phyloP scores from a whole-genome alignment of 352 stramenopile species.

The Peronospora farinosa region DNA sequence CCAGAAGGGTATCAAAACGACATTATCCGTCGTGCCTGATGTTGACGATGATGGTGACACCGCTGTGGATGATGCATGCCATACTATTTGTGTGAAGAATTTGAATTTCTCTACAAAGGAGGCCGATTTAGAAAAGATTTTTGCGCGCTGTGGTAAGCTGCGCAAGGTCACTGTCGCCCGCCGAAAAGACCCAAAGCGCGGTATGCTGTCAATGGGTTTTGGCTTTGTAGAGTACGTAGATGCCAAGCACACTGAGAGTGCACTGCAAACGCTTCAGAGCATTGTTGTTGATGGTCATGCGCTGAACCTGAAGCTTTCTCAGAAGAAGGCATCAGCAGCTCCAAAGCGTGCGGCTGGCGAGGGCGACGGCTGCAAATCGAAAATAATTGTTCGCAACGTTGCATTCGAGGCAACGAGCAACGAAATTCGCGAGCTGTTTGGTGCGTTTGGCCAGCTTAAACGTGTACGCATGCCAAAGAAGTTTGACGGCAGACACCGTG shows the following conservation, averaged over 20 bases:
- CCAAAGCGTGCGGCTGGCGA: slow-evolving; percentile 38
- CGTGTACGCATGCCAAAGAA: slow-evolving; percentile 97
- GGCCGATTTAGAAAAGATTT: slow-evolving; percentile 69
- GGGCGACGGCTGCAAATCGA: slow-evolving; percentile 67
- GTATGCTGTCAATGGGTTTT: slow-evolving; percentile 95
- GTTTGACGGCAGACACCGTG: slow-evolving; percentile 95
- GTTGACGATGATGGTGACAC: slow-evolving; percentile 63
- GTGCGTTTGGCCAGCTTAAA: slow-evolving; percentile 95
- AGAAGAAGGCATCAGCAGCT: slow-evolving; percentile 64
- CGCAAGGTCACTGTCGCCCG: slow-evolving; percentile 84
- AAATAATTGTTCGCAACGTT: slow-evolving; percentile 98
- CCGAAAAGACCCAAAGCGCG: slow-evolving; percentile 73
- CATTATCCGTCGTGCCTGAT: slow-evolving; percentile 41
- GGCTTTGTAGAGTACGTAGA: slow-evolving; percentile 98
- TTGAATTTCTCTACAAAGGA: slow-evolving; percentile 97
- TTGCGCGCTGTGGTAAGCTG: slow-evolving; percentile 61
- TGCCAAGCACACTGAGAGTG: slow-evolving; percentile 79
- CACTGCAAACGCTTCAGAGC: slow-evolving; percentile 63
- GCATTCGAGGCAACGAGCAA: slow-evolving; percentile 96
- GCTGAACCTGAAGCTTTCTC: slow-evolving; percentile 92
- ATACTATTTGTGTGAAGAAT: slow-evolving; percentile 98
- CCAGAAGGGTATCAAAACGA: slow-evolving; percentile 54
- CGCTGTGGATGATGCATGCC: slow-evolving; percentile 50
- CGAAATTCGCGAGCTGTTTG: slow-evolving; percentile 96
- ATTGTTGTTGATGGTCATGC: slow-evolving; percentile 93